phyloP scores from a whole-genome alignment of 495 filamentous ascomycete species.

The Xylaria nigripes region DNA sequence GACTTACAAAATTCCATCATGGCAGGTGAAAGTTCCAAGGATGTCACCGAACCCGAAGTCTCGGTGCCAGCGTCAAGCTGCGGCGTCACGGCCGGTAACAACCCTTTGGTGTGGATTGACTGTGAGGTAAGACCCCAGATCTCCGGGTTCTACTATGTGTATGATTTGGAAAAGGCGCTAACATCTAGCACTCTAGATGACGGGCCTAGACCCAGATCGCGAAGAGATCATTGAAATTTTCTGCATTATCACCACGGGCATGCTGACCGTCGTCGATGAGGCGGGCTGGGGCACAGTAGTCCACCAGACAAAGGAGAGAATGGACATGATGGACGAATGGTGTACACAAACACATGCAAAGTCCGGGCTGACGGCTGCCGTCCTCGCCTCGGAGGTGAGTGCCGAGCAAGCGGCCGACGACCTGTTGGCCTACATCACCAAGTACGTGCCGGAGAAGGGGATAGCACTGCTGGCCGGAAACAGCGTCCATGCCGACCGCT shows the following conservation, averaged over 20 bases:
- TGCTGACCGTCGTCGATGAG: slow-evolving; percentile 68
- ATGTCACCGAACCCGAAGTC: neutral
- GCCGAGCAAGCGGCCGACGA: slow-evolving; percentile 61
- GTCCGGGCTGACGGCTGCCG: slow-evolving; percentile 72
- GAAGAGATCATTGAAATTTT: slow-evolving; percentile 89
- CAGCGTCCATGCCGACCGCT: slow-evolving; percentile 80
- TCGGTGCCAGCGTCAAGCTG: neutral
- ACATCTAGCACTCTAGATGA: slow-evolving; percentile 60
- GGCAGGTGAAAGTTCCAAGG: neutral
- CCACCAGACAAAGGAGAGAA: slow-evolving; percentile 59
- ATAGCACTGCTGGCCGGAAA: slow-evolving; percentile 79
- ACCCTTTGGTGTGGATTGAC: slow-evolving; percentile 75
- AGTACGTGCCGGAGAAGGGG: slow-evolving; percentile 54
- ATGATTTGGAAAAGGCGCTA: neutral
- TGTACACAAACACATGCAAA: slow-evolving; percentile 50
- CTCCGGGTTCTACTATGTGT: neutral
- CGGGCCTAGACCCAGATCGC: slow-evolving; percentile 67
- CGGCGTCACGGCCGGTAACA: slow-evolving; percentile 14
- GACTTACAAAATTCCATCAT: neutral
- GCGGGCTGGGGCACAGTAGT: slow-evolving; percentile 74
- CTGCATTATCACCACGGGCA: slow-evolving; percentile 80
- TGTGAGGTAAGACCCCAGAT: slow-evolving; percentile 49
- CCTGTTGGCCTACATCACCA: slow-evolving; percentile 70
- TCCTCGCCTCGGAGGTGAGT: slow-evolving; percentile 63
- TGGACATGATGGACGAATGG: slow-evolving; percentile 69